A percentile compares a stretch with the other conserved stretches of the same genome.
These are phyloP conservation scores for Syncephalis plumigaleata DNA, from an alignment of 371 early-diverging fungal species.

Conservation along the genomic window DNA sequence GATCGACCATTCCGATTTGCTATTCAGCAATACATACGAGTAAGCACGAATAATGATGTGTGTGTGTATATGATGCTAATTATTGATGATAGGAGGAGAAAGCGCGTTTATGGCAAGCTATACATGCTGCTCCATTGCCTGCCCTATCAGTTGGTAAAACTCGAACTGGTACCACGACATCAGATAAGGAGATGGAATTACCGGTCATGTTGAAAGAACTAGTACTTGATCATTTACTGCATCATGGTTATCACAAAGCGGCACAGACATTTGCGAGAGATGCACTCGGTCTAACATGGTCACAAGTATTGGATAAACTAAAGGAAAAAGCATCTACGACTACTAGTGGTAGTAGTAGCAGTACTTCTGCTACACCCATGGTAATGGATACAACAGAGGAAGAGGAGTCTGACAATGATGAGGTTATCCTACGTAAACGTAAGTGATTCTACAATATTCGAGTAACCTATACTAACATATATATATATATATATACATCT, in stretches of 20 bases:
- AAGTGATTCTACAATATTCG: no score
- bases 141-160: not conserved
- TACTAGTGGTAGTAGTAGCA: slow-evolving; percentile 14
- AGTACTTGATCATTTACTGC: slow-evolving; percentile 52
- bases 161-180: not conserved
- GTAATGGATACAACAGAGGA: slow-evolving; percentile 33
- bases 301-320: slow-evolving; percentile 38
- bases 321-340: slow-evolving; percentile 64
- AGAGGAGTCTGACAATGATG: slow-evolving; percentile 5
- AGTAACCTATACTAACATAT: slow-evolving; percentile 6
- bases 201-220: slow-evolving; percentile 24
- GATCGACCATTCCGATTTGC: slow-evolving; percentile 64
- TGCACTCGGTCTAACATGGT: slow-evolving; percentile 10
- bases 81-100: slow-evolving; percentile 21
- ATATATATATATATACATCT: not conserved
- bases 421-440: no score
- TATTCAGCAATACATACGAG: slow-evolving; percentile 59
- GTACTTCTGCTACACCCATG: slow-evolving; percentile 23
- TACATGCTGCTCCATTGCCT: slow-evolving; percentile 12
- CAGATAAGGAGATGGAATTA: slow-evolving; percentile 3
- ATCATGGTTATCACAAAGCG: slow-evolving; percentile 54
- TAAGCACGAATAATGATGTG: slow-evolving; percentile 28
- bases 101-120: slow-evolving; percentile 18
- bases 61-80: not conserved
- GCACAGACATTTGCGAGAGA: slow-evolving; percentile 40